Evolutionary conservation across 2,329 filamentous ascomycete species (phyloP).

Genomic region (Gaeumannomyces sp.): DNA sequence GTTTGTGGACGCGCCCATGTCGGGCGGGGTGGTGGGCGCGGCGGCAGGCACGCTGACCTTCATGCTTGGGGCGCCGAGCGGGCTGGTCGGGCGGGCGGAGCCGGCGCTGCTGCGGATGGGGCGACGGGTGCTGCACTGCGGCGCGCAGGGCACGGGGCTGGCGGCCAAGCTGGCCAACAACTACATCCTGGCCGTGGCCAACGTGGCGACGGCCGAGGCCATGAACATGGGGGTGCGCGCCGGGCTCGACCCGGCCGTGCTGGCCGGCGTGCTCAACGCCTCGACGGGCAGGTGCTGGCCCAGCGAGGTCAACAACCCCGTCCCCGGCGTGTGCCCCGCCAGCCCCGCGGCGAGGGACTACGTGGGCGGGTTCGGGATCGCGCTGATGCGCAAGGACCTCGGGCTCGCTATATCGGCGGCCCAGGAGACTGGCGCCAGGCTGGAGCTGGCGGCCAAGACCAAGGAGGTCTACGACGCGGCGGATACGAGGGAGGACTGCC

Average conservation of each 20-base stretch:
- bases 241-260: constrained; percentile 54
- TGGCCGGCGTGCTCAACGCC: constrained; percentile 84
- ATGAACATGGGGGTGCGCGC: constrained; percentile 59
- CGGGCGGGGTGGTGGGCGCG: constrained; percentile 89
- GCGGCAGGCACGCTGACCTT: constrained; percentile 84
- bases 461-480: constrained; percentile 62
- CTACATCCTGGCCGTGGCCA: constrained; percentile 90
- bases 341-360: constrained; percentile 75
- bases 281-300: constrained; percentile 96
- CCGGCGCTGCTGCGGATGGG: constrained; percentile 77
- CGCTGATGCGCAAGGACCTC: constrained; percentile 76
- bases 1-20: constrained; percentile 96
- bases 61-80: constrained; percentile 69
- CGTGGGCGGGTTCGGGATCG: constrained; percentile 68
- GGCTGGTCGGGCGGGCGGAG: constrained; percentile 58
- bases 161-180: constrained; percentile 96
- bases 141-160: constrained; percentile 75
- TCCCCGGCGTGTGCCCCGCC: constrained; percentile 72
- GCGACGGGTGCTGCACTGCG: constrained; percentile 77
- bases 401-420: constrained; percentile 68
- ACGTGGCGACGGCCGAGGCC: constrained; percentile 64
- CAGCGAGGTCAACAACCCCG: constrained; percentile 91
- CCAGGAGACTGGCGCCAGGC: constrained; percentile 55
- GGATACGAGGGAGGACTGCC: constrained; percentile 53
- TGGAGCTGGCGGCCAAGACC: constrained; percentile 59